Evolutionary conservation across 768 basidiomycete species (phyloP), one percentile per base, ranked within the genome.

Genomic region (Pleurotus cornucopiae): DNA sequence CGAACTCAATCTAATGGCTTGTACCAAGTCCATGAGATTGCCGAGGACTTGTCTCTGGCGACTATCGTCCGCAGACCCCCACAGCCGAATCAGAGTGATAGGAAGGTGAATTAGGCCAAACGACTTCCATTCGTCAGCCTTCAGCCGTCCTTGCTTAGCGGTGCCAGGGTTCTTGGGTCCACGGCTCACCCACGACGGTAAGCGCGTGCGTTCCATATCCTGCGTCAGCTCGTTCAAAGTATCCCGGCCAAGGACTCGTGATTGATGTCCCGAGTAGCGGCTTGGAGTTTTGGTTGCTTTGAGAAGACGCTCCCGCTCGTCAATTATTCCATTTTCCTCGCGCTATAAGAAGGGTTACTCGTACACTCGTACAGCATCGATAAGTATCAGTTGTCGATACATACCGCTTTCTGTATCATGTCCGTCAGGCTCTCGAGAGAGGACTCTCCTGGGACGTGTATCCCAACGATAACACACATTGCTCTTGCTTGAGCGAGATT

Each of bases 1-100:
- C 2, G 62, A 68, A 1, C 66, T 73, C 3, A 72, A 20, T 5
- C 64, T 62, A 6, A 73, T 62, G 1, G 75, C 74, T 4, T 62
- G 58, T 12, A 73, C 67, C 0, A 77, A 66, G 18, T 69, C 57
- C 56, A 77, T 65, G 52, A 74, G 72, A 37, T 74, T 70, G 2
- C 64, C 59, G 1, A 67, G 59, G 60, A 68, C 66, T 13, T 60
- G 7, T 34, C 54, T 52, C 18, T 66, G 45, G 2, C 62, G 46
- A 7, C 45, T 53, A 1, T 54, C 41, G 7, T 18, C n/a, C n/a
- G 56, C 26, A 6, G 7, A 30, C 14, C 69, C 66, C 76, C 75
- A 77, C 0, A 76, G 62, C 2, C 69, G 63, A 16, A 66, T 62
- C 3, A 77, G 62, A 2, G 74, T 71, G 16, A 72, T 61, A 3